Base-by-base conservation (phyloP, 2,329 filamentous ascomycete genomes). In the Intubia oerlemansii region DNA sequence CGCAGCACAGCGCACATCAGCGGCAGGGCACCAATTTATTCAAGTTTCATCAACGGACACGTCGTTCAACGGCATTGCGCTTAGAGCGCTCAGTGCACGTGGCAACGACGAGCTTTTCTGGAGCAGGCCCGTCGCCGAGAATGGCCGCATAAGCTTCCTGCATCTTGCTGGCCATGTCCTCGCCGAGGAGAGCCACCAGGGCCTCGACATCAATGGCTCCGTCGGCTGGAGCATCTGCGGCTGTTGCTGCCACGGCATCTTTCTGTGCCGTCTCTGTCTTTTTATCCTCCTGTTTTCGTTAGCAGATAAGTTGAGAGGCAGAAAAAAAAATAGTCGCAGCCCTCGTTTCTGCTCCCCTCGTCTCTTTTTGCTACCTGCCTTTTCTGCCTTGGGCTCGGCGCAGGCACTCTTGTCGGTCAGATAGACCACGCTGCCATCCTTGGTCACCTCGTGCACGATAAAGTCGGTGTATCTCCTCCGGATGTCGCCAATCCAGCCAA, bases 401-500 rank as follows among this genome's bases (percentile, higher is more conserved):
- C 17, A 27, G 12, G 25, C 17, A 10, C 21, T 25, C 8, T 31
- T 17, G 16, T 50, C 44, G 5, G 31, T 57, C 27, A 93, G 55
- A 47, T 85, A 80, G 29, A 88, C 48, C 10, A 91, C 78, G 30
- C 69, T 52, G 11, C 82, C 82, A 42, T 75, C 66, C 17, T 72
- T 69, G 13, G 65, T 55, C 36, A 93, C 85, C 49, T 93, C 84
- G 44, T 91, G 84, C 41, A 93, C 84, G 40, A 88, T 58, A 42
- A 93, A 93, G 47, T 93, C 84, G 4, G 82, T 85, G 49, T 84
- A 93, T 39, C 80, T 68, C 17, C 4, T 7, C 5, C 55, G 51
- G 29, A 51, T 47, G 27, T 56, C 52, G 23, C 53, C 55, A 17
- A 43, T 41, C 54, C 54, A 58, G 32, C 46, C 43, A 34, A 48